Base-by-base conservation (phyloP, 2,329 filamentous ascomycete genomes). In the Colletotrichum sansevieriae region DNA sequence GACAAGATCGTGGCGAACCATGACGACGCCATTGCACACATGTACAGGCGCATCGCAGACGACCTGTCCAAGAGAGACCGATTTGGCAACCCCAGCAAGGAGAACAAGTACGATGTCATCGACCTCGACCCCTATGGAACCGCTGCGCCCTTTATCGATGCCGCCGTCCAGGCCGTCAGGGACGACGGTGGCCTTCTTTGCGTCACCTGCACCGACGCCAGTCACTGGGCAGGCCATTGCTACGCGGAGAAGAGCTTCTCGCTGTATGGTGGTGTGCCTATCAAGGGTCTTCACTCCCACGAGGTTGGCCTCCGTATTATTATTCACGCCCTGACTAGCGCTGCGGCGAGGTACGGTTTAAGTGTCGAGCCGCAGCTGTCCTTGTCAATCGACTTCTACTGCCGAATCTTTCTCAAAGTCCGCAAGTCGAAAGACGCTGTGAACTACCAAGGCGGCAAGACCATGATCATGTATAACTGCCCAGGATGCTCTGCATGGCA, bases 61-160 rank as follows among this genome's bases (percentile, higher is more conserved):
- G 84, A 86, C 62, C 77, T 86, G 41, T 79, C 85, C 51, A 76
- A 81, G 62, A 73, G 79, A 51, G 78, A 83, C 68, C 75, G 81
- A 65, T 73, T 76, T 22, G 77, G 82, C 69, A 79, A 79, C 58
- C 77, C 80, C 1, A 74, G 76, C 52, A 81, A 78, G 58, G 77
- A 79, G 37, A 81, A 82, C 71, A 85, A 89, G 75, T 99, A 97
- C 78, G 93, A 98, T 78, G 95, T 98, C 22, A 96, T 99, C 71
- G 96, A 99, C 77, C 87, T 99, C 35, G 96, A 99, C 77, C 96
- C 96, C 0, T 99, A 99, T 75, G 96, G 96, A 47, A 97, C 94
- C 0, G 96, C 95, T 1, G 93, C 93, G 10, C 92, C 93, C 1
- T 99, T 99, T 79, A 87, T 99, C 62, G 96, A 99, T 77, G 90